phyloP scores from a whole-genome alignment of 768 basidiomycete genomes.

The Cystofilobasidium ferigula region DNA sequence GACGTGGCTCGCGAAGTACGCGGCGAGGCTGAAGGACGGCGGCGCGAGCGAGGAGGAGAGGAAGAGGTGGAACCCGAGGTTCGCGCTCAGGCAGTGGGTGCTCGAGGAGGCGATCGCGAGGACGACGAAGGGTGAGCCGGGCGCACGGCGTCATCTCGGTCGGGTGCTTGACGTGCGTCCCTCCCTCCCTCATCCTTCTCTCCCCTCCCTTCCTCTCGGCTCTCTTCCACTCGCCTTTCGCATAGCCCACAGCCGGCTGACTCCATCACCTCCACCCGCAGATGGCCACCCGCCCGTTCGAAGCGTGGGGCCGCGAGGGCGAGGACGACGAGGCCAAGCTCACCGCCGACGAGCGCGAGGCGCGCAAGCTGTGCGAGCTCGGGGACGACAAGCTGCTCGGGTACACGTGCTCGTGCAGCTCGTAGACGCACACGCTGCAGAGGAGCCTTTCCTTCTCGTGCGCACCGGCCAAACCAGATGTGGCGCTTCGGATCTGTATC shows the following conservation, averaged over 20 bases:
- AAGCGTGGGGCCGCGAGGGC: constrained; percentile 60
- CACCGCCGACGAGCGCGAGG: constrained; percentile 19
- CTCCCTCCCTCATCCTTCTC: background rate
- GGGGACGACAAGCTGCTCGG: constrained; percentile 19
- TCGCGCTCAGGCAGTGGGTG: constrained; percentile 89
- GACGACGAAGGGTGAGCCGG: constrained; percentile 45
- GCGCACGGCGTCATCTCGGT: constrained; percentile 56
- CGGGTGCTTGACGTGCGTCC: constrained; percentile 67
- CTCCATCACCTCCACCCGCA: no score
- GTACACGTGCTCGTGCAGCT: constrained; percentile 21
- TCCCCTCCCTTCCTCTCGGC: background rate
- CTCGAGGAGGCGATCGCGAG: constrained; percentile 79
- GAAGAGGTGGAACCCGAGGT: constrained; percentile 61
- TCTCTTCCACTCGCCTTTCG: constrained; percentile 5
- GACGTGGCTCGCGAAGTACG: constrained; percentile 47
- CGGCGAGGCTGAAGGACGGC: constrained; percentile 53
- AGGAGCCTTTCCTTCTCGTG: background rate
- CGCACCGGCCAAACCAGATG: background rate
- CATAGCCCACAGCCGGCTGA: no score
- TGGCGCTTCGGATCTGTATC: background rate
- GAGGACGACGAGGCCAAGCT: constrained; percentile 2
- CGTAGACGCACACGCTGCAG: no score
- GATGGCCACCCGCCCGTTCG: constrained; percentile 82
- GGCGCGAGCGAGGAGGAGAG: constrained; percentile 29
- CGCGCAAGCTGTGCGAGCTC: constrained; percentile 17